phyloP scores from a whole-genome alignment of 805 yeast genomes.

The Starmerella etchellsii region DNA sequence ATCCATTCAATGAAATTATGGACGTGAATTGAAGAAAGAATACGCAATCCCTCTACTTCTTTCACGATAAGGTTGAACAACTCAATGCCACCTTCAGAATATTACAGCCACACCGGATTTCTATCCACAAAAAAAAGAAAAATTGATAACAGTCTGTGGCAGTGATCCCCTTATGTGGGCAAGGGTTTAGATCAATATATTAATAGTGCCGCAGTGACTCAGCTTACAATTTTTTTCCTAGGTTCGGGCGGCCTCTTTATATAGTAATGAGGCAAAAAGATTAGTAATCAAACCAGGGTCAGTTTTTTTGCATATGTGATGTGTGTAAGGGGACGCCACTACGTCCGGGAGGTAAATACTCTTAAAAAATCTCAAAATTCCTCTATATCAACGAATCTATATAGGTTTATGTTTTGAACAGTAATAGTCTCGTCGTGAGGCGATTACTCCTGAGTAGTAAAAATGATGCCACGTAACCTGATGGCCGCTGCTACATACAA shows the following conservation, averaged over 20 bases:
- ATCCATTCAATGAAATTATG: conserved; percentile 36
- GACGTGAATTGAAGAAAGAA: neutral
- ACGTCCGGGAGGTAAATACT: too few species aligned
- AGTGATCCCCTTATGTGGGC: too few species aligned
- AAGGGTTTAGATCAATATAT: neutral
- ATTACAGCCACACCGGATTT: neutral
- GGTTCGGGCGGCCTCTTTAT: conserved; percentile 10
- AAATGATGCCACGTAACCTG: too few species aligned
- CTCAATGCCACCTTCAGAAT: conserved; percentile 17
- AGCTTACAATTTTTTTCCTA: neutral
- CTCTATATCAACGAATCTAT: too few species aligned
- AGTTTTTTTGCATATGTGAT: conserved; percentile 2
- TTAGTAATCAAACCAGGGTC: conserved; percentile 12
- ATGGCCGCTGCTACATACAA: too few species aligned
- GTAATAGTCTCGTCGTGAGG: too few species aligned
- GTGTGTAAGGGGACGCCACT: neutral
- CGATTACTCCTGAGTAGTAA: too few species aligned
- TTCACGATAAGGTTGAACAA: conserved; percentile 15
- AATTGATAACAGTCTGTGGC: too few species aligned
- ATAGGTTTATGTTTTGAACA: too few species aligned
- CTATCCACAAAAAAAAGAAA: neutral
- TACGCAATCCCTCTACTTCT: neutral
- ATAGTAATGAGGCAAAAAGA: conserved; percentile 6
- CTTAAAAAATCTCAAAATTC: too few species aligned
- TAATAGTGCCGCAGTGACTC: neutral